Evolutionary conservation across 2,329 filamentous ascomycete genomes (phyloP), one percentile per base, ranked within the genome.

Genomic region (Xylariales sp.): DNA sequence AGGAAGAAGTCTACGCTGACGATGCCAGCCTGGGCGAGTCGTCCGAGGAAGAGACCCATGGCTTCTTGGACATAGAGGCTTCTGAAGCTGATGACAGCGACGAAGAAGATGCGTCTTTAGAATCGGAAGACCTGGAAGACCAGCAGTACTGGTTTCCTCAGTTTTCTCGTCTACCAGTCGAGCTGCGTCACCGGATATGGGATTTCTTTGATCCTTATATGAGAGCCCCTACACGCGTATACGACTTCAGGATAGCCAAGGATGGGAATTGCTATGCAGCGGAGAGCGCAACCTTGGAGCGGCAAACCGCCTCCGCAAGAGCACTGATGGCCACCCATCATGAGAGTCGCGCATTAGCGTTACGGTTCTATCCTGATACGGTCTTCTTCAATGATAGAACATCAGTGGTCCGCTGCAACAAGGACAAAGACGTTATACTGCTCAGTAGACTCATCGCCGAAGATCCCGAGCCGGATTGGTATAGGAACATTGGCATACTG

Each of bases 141-240:
- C 30, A 37, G 15, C 24, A 37, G 18, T 23, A 38, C 15, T 51
- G 38, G 15, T 64, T 65, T 34, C 56, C 56, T 5, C 57, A 62
- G 17, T 65, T 64, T 41, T 43, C 33, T 23, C 49, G 41, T 14
- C 45, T 65, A 3, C 61, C 61, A 2, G 38, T 48, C 6, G 62
- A 65, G 40, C 53, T 65, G 11, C 60, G 60, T 23, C 30, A 47
- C 5, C 52, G 43, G 20, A 48, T 65, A 25, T 65, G 62, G 62
- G 53, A 56, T 14, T 45, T 51, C 7, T 58, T 60, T 35, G 59
- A 61, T 37, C 55, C 53, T 2, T 42, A 61, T 24, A 42, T 64
- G 10, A 51, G 45, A 23, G 44, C 36, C 2, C 46, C 53, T 25
- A 38, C 42, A 6, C 55, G 57, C 18, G 47, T 63, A 2, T 51